Conservation (phyloP, 2,329 filamentous ascomycete species). For the Pseudogymnoascus sp. region DNA sequence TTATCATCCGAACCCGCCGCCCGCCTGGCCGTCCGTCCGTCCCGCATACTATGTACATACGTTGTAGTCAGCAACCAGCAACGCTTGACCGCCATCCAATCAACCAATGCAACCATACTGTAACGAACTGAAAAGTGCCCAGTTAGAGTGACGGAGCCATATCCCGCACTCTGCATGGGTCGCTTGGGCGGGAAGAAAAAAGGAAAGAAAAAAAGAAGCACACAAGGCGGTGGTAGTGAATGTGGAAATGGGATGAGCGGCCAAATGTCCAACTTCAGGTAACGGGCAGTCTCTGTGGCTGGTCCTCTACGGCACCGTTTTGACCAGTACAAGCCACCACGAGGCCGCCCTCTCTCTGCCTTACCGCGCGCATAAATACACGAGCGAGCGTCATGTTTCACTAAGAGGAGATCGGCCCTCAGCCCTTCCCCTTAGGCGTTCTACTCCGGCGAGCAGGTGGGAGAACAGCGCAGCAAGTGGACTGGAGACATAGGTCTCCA, state of each 20-base stretch:
- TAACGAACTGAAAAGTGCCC: not conserved
- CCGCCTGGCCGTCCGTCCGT: conserved; percentile 7
- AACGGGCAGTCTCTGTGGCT: not conserved
- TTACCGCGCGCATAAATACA: conserved; percentile 8
- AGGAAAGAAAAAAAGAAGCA: not conserved
- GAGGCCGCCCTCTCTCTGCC: not conserved
- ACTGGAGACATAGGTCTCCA: not conserved
- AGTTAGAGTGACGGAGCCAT: not conserved
- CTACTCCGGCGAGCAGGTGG: not conserved
- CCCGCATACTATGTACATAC: not conserved
- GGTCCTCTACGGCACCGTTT: not conserved
- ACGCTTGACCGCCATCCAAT: conserved; percentile 2
- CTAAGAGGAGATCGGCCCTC: conserved; percentile 1
- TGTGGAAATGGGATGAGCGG: not conserved
- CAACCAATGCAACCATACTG: not conserved
- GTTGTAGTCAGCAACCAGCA: not conserved
- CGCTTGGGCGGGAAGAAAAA: not conserved
- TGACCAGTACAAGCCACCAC: not conserved
- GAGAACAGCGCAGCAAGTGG: not conserved
- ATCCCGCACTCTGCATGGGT: not conserved
- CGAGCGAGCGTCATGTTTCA: conserved; percentile 3
- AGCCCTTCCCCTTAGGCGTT: not conserved
- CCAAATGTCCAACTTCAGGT: not conserved
- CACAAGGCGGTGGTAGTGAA: not conserved
- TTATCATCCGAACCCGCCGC: conserved; percentile 10